Conservation (phyloP, 2,329 filamentous ascomycete genomes). For the Penicillium sp. region DNA sequence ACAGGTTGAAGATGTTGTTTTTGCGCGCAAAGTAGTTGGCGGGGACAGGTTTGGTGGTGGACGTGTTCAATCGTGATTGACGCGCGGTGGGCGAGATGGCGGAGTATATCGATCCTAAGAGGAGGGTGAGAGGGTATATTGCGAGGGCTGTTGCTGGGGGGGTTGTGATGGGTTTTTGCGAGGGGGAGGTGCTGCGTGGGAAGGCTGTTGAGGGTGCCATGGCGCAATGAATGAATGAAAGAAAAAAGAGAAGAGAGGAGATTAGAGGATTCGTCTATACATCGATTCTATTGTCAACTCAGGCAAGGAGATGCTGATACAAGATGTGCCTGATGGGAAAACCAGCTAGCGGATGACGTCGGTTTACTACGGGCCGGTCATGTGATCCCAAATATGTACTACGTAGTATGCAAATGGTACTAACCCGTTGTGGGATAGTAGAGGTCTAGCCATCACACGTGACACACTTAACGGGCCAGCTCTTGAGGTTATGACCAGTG, state of each 20-base stretch:
- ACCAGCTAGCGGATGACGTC: no score
- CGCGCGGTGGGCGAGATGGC: constrained; percentile 69
- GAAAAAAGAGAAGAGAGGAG: background rate
- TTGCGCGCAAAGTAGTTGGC: constrained; percentile 85
- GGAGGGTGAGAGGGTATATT: constrained; percentile 72
- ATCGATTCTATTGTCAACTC: background rate
- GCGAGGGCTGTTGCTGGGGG: constrained; percentile 63
- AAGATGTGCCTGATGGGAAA: background rate
- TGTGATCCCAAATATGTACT: no score
- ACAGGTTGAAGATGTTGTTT: constrained; percentile 82
- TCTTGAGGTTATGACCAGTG: no score
- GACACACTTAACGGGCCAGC: no score
- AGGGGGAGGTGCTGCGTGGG: constrained; percentile 5
- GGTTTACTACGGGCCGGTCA: no score
- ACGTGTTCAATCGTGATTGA: constrained; percentile 4
- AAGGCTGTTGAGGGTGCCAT: no score
- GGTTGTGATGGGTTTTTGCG: constrained; percentile 21
- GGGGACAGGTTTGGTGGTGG: constrained; percentile 16
- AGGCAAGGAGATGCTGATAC: background rate
- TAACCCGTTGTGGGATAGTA: no score
- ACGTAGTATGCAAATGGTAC: no score
- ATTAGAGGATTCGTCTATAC: background rate
- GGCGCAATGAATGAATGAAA: background rate
- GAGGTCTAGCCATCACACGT: no score
- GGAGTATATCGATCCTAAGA: constrained; percentile 78